A percentile compares a stretch with the other conserved stretches of the same genome.
These are phyloP conservation scores for Carex arenaria DNA, from an alignment of 202 grass and related monocot species.

Conservation along the genomic window DNA sequence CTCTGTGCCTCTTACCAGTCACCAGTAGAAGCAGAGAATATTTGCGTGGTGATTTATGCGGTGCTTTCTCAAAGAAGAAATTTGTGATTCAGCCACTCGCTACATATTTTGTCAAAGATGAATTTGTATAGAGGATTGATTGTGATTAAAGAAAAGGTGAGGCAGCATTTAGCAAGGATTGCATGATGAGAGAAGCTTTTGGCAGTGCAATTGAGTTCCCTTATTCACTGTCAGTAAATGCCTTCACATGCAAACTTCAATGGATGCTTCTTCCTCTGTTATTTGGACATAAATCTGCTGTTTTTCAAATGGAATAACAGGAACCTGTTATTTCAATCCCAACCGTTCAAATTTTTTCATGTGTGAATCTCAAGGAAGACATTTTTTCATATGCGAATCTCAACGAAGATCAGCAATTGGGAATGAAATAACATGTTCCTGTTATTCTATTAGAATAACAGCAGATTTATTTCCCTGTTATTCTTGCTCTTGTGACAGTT, in stretches of 20 bases:
- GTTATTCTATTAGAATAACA: too few species aligned
- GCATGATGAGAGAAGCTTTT: constrained; percentile 18
- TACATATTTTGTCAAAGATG: not conserved
- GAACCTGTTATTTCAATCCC: too few species aligned
- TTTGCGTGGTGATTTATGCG: not conserved
- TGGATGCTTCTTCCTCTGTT: not conserved
- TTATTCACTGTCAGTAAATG: constrained; percentile 27
- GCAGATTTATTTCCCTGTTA: too few species aligned
- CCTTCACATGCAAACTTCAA: constrained; percentile 25
- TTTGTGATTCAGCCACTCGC: not conserved
- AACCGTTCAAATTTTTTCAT: too few species aligned
- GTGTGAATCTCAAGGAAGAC: too few species aligned
- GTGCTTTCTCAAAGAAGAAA: not conserved
- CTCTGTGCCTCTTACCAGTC: constrained; percentile 4
- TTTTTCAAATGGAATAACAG: too few species aligned
- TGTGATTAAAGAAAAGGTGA: not conserved
- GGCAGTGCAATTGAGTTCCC: constrained; percentile 30
- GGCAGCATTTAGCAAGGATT: not conserved
- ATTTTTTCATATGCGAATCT: too few species aligned
- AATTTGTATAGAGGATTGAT: not conserved
- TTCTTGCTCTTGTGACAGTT: not conserved
- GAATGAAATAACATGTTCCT: too few species aligned
- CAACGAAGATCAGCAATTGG: too few species aligned
- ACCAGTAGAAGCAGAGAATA: constrained; percentile 22
- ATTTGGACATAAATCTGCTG: too few species aligned